Conservation (phyloP, 2,329 filamentous ascomycete species). For the Verruconis gallopava region DNA sequence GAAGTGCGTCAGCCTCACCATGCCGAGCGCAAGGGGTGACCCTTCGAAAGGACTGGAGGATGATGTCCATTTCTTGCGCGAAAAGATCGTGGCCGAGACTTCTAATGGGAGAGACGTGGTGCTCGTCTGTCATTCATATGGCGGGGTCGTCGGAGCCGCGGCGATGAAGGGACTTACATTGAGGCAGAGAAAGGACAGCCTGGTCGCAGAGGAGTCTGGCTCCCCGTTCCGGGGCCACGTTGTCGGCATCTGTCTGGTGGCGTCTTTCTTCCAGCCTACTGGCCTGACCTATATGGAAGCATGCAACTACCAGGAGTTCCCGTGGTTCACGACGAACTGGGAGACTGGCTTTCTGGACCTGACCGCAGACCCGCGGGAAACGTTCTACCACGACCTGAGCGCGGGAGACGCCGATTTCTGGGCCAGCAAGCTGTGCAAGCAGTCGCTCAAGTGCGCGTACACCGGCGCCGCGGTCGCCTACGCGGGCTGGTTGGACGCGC, state of each 20-base stretch:
- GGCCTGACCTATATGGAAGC: conserved; percentile 30
- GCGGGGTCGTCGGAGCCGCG: conserved; percentile 20
- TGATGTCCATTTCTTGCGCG: conserved; percentile 1
- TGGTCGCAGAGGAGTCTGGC: conserved; percentile 10
- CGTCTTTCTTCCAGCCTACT: conserved; percentile 29
- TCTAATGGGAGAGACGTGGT: conserved; percentile 23
- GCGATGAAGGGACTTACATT: conserved; percentile 18
- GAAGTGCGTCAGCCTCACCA: neutral
- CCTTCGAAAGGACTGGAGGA: neutral
- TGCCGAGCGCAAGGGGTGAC: neutral
- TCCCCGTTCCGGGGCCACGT: conserved; percentile 24
- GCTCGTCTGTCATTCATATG: conserved; percentile 25
- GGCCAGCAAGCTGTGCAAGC: conserved; percentile 27
- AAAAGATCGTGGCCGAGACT: neutral
- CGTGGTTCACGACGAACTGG: conserved; percentile 27
- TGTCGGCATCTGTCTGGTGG: conserved; percentile 33
- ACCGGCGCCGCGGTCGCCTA: conserved; percentile 18
- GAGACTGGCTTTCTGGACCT: conserved; percentile 33
- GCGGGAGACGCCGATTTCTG: conserved; percentile 31
- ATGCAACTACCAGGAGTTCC: conserved; percentile 30
- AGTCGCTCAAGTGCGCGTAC: conserved; percentile 28
- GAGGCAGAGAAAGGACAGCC: too few species aligned
- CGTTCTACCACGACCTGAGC: conserved; percentile 40
- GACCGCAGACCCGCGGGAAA: conserved; percentile 22
- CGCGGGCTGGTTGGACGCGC: conserved; percentile 6